These are phyloP conservation scores for Chlamydomonas sphaeroides DNA, from an alignment of 139 green algal species.

Conservation along the genomic window DNA sequence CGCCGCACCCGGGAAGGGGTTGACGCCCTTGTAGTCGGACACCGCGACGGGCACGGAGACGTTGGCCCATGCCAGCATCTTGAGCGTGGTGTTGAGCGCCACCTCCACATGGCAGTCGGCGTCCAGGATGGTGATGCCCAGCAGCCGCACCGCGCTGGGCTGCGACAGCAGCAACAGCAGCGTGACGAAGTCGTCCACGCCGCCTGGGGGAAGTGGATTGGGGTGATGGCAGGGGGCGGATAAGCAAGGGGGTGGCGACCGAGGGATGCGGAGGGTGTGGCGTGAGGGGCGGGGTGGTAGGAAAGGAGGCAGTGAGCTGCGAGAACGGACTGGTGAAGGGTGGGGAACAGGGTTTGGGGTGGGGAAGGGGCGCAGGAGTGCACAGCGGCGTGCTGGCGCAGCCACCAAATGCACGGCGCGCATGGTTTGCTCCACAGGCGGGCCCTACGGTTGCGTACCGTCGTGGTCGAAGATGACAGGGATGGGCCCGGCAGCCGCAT, in stretches of 20 bases:
- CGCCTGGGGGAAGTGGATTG: neutral
- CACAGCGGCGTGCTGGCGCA: too few species aligned
- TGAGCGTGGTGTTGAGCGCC: constrained; percentile 43
- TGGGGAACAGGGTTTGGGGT: too few species aligned
- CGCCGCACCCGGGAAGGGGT: constrained; percentile 48
- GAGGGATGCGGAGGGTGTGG: too few species aligned
- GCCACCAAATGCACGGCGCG: too few species aligned
- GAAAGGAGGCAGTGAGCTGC: too few species aligned
- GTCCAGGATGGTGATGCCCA: constrained; percentile 43
- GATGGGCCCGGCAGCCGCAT: too few species aligned
- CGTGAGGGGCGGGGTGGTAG: too few species aligned
- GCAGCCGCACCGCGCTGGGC: neutral
- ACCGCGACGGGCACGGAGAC: constrained; percentile 21
- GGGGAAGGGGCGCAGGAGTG: too few species aligned
- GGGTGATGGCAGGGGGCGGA: neutral
- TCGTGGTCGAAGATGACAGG: too few species aligned
- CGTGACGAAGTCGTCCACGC: constrained; percentile 46
- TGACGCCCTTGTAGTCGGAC: constrained; percentile 11
- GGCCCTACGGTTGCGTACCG: too few species aligned
- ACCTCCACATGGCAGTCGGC: constrained; percentile 35
- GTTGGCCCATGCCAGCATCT: constrained; percentile 35
- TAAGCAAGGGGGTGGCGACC: neutral
- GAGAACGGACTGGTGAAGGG: too few species aligned
- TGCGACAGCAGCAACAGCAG: constrained; percentile 39
- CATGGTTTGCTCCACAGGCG: too few species aligned